These are phyloP conservation scores for Leccinum fibrillosum DNA, from an alignment of 768 basidiomycete genomes.

Conservation along the genomic window DNA sequence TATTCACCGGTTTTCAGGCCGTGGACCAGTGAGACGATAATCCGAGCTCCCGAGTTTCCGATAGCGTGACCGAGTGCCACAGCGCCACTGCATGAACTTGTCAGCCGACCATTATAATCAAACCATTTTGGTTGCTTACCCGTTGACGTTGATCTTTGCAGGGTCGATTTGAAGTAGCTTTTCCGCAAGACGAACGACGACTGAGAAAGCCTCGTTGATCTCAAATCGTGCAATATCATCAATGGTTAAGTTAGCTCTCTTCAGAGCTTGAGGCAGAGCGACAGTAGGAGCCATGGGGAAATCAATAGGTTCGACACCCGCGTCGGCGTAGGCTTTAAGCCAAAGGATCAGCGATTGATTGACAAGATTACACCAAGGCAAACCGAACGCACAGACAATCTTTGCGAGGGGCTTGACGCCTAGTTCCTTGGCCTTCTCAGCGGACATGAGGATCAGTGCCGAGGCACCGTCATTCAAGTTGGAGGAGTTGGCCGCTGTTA, in stretches of 20 bases:
- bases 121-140: constrained; percentile 44
- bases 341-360: constrained; percentile 3
- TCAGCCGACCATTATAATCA: constrained; percentile 7
- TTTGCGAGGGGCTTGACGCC: constrained; percentile 92
- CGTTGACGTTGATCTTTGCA: constrained; percentile 86
- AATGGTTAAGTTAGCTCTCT: constrained; percentile 78
- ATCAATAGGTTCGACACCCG: constrained; percentile 93
- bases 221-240: constrained; percentile 91
- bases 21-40: constrained; percentile 90
- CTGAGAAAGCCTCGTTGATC: constrained; percentile 97
- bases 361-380: neutral
- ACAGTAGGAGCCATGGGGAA: constrained; percentile 95
- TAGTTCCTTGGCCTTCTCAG: constrained; percentile 87
- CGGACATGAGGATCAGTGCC: constrained; percentile 91
- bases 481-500: constrained; percentile 97
- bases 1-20: constrained; percentile 91
- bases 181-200: constrained; percentile 87
- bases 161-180: constrained; percentile 82
- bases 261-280: constrained; percentile 83
- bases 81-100: constrained; percentile 65
- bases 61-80: constrained; percentile 96
- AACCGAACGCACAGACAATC: constrained; percentile 72
- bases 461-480: constrained; percentile 95
- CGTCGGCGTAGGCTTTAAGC: constrained; percentile 86
- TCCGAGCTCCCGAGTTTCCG: constrained; percentile 93